phyloP scores from a whole-genome alignment of 495 filamentous ascomycete genomes.

The Lepraria neglecta region DNA sequence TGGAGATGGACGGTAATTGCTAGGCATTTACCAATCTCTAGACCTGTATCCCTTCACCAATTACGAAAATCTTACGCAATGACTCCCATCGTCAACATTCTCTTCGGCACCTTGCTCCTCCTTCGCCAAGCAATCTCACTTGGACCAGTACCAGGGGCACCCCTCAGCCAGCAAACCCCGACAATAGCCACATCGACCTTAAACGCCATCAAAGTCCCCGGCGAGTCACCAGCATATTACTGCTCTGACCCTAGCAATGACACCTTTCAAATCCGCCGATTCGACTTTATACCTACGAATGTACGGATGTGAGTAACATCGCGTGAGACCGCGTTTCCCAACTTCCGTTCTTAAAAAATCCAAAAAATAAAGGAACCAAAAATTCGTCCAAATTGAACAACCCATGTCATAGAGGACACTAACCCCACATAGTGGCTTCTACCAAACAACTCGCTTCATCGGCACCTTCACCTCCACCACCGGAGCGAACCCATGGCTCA shows the following conservation, averaged over 20 bases:
- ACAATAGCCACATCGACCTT: background rate
- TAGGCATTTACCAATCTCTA: background rate
- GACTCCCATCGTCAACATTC: background rate
- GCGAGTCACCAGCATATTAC: constrained; percentile 16
- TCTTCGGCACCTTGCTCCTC: background rate
- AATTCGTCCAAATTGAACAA: background rate
- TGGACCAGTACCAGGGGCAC: background rate
- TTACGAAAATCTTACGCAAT: background rate
- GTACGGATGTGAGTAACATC: constrained; percentile 1
- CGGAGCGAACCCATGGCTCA: constrained; percentile 3
- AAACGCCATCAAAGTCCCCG: constrained; percentile 1
- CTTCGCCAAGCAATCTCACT: background rate
- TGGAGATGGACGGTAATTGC: background rate
- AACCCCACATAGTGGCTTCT: background rate
- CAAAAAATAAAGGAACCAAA: background rate
- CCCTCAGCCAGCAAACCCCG: background rate
- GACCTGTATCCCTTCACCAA: background rate
- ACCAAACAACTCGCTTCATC: background rate
- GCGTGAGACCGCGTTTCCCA: background rate
- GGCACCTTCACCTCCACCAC: constrained; percentile 8
- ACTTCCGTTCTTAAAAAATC: background rate
- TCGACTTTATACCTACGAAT: constrained; percentile 10
- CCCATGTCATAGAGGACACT: background rate
- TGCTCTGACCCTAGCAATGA: constrained; percentile 10
- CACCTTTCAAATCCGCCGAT: background rate